A percentile compares a stretch with the other conserved stretches of the same genome.
Conservation (phyloP, 1,284 basidiomycete species). For the Microbotryum silenes-acaulis region DNA sequence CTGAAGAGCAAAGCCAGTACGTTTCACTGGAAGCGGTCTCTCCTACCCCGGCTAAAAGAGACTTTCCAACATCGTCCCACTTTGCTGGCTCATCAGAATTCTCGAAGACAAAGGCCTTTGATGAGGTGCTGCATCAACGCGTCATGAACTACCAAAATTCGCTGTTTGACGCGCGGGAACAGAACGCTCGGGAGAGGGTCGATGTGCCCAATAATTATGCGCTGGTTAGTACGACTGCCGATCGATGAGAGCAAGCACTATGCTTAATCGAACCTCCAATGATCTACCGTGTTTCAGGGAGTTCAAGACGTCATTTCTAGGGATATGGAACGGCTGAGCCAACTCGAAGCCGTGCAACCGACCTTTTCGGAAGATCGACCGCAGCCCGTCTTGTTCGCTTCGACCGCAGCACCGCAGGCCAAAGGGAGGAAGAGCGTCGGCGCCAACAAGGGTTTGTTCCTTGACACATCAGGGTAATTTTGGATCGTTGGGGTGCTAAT, state of each 20-base stretch:
- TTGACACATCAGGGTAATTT: neutral
- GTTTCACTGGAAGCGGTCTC: neutral
- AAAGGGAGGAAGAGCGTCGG: constrained; percentile 18
- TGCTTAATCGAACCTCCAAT: neutral
- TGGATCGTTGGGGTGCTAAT: neutral
- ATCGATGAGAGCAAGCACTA: neutral
- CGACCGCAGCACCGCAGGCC: neutral
- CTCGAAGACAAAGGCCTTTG: constrained; percentile 18
- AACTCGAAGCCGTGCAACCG: constrained; percentile 6
- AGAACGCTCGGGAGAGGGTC: constrained; percentile 12
- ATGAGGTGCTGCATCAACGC: constrained; percentile 17
- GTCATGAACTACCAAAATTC: constrained; percentile 22
- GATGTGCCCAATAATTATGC: constrained; percentile 10
- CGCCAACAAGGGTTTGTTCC: constrained; percentile 5
- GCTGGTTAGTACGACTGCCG: neutral
- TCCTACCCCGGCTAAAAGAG: neutral
- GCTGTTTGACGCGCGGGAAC: constrained; percentile 20
- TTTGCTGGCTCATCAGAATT: constrained; percentile 5
- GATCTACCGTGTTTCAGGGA: constrained; percentile 3
- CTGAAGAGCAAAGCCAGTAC: constrained; percentile 9
- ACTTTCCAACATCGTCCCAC: neutral
- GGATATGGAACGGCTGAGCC: constrained; percentile 5
- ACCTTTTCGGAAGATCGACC: too few species aligned
- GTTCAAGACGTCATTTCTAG: constrained; percentile 2
- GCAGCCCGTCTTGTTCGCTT: neutral